Base-by-base conservation (phyloP, 164 flowering plant species). In the Macadamia tetraphylla region DNA sequence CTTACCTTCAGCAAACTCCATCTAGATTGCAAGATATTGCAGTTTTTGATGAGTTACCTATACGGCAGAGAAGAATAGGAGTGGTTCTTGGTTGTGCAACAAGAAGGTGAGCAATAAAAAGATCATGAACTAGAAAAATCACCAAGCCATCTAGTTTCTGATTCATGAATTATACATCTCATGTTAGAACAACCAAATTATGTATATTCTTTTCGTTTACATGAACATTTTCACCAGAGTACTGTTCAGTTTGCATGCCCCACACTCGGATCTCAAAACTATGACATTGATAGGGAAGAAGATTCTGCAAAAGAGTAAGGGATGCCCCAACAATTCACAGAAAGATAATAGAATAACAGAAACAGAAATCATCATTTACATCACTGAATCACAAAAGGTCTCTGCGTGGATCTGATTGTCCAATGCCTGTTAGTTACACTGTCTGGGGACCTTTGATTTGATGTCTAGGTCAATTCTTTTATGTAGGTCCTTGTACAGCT, bases 301-400 rank as follows among this genome's bases (percentile, higher is more conserved):
- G 61, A 51, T 52, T 1, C 35, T 60, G 29, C 13, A 65, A 60
- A 71, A 71, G 30, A 23, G 9, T 13, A 29, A 67, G 14, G 56
- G 7, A 10, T 14, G 43, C 61, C 73, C 63, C 62, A n/a, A 58
- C 30, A 11, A 63, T 53, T 35, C 15, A 14, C 57, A 57, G 30
- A 58, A 23, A 58, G 46, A 51, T 12, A 70, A 17, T 58, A 31
- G 58, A 64, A 58, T 58, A 56, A 14, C 52, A 62, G 30, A 52
- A 23, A 35, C 40, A 44, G 62, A 62, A 66, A 57, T 15, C 35
- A 55, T 40, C 65, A 69, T 65, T 66, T 70, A 66, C 73, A 62
- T 57, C 56, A 40, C 29, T 56, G 42, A 53, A 46, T 46, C 49
- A 60, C 48, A 23, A 55, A 53, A 14, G 52, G 12, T 31, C n/a